Base-by-base conservation (phyloP, 176 grass and related monocot species). In the Avena atlantica region DNA sequence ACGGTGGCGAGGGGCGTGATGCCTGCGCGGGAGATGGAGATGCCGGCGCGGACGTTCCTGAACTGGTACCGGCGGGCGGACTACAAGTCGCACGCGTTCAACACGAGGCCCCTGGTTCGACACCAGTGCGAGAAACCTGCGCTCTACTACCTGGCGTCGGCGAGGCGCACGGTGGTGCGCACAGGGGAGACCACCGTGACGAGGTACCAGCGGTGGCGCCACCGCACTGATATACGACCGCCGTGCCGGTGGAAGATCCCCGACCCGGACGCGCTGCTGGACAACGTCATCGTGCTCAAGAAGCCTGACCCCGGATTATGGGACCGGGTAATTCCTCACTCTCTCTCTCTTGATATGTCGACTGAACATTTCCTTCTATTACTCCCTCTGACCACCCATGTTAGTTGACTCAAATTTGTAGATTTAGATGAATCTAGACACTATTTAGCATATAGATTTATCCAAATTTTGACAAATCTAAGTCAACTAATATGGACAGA, bases 1-100 rank as follows among this genome's bases (percentile, higher is more conserved):
- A 87, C 11, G 23, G 78, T 92, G 78, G 40, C 92, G 37, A 82
- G 83, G 66, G 93, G 93, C 27, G 80, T 89, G 63, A 95, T 95
- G 88, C 87, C 93, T 4, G 86, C 93, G 16, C 40, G 91, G 63
- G 93, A 93, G 78, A 93, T 95, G 93, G 93, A 95, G 83, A 93
- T 87, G 84, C 91, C 91, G 21, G 64, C 88, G 40, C 83, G 93
- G 37, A 95, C 91, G 34, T 95, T 95, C 66, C 70, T 91, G 61
- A 95, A 93, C 77, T 95, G 93, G 93, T 91, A 93, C 86, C 79
- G 70, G 24, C 89, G 91, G 12, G 88, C 85, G 3, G 93, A 93
- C 79, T 95, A 93, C 78, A 93, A 53, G 6, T 81, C 88, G 8
- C 92, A 93, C 82, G 86, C 91, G 0, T 95, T 95, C 83, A 95